These are phyloP conservation scores for Porodaedalea pini DNA, from an alignment of 1,284 basidiomycete genomes.

Conservation along the genomic window DNA sequence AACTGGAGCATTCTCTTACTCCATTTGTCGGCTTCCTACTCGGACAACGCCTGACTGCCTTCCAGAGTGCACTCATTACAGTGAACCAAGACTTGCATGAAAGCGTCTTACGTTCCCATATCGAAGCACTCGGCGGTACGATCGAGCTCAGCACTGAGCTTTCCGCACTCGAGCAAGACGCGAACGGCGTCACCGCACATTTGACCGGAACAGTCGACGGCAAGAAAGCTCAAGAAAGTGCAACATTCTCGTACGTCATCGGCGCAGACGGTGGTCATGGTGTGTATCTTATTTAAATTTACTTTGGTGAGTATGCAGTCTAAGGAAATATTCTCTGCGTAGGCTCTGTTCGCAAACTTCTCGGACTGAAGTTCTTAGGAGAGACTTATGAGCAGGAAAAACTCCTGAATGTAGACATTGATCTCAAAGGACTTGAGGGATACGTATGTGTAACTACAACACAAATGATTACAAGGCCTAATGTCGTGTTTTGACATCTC, in stretches of 20 bases:
- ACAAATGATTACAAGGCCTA: background rate
- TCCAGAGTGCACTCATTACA: background rate
- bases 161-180: constrained; percentile 15
- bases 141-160: constrained; percentile 20
- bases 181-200: constrained; percentile 12
- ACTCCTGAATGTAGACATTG: constrained; percentile 19
- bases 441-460: constrained; percentile 19
- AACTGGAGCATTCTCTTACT: too few relatives aligned
- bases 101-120: constrained; percentile 14
- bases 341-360: constrained; percentile 35
- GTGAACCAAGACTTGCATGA: constrained; percentile 17
- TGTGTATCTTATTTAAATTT: constrained; percentile 17
- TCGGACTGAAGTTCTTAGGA: constrained; percentile 43
- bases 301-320: background rate
- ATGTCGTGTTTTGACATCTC: too few relatives aligned
- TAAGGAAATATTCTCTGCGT: background rate
- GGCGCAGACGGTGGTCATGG: constrained; percentile 40
- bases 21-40: too few relatives aligned
- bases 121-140: constrained; percentile 12
- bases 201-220: constrained; percentile 1
- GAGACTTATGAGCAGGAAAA: constrained; percentile 33
- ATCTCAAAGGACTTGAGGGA: constrained; percentile 3
- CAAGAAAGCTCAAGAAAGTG: background rate
- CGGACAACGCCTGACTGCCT: background rate
- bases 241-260: constrained; percentile 26